Conservation (phyloP, 345 rosid genomes). For the Eucalyptus erythrocorys region DNA sequence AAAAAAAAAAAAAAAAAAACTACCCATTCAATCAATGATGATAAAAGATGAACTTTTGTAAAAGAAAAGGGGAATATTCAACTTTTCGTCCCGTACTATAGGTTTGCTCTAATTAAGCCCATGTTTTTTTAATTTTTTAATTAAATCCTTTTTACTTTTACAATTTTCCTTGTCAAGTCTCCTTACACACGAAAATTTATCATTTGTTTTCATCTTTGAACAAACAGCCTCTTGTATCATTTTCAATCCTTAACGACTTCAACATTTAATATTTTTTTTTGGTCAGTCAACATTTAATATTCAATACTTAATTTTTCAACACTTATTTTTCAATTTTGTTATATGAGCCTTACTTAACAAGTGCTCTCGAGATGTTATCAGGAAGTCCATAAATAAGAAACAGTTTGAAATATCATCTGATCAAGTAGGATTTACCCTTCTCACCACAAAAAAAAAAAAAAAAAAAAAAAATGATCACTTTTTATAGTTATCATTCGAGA, state of each 20-base stretch:
- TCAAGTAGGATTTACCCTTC: not conserved
- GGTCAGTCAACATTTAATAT: not conserved
- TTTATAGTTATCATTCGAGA: not conserved
- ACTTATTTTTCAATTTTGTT: not conserved
- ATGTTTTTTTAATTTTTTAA: not conserved
- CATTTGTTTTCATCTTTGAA: not conserved
- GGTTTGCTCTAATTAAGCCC: not conserved
- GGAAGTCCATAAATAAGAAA: not conserved
- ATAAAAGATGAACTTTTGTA: not conserved
- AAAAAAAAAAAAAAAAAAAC: no score
- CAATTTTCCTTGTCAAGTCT: not conserved
- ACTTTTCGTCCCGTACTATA: not conserved
- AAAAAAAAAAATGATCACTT: not conserved
- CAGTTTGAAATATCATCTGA: no score
- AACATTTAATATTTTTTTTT: not conserved
- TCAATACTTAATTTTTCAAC: not conserved
- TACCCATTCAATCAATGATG: not conserved
- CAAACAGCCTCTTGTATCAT: not conserved
- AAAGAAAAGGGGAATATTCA: not conserved
- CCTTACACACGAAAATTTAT: not conserved
- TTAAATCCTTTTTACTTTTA: no score
- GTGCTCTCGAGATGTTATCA: not conserved
- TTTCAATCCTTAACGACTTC: not conserved
- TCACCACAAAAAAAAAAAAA: not conserved
- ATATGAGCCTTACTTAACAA: not conserved